A percentile compares a stretch with the other conserved stretches of the same genome.
Conservation (phyloP, 805 yeast species). For the Saccharomycopsis guyanensis region DNA sequence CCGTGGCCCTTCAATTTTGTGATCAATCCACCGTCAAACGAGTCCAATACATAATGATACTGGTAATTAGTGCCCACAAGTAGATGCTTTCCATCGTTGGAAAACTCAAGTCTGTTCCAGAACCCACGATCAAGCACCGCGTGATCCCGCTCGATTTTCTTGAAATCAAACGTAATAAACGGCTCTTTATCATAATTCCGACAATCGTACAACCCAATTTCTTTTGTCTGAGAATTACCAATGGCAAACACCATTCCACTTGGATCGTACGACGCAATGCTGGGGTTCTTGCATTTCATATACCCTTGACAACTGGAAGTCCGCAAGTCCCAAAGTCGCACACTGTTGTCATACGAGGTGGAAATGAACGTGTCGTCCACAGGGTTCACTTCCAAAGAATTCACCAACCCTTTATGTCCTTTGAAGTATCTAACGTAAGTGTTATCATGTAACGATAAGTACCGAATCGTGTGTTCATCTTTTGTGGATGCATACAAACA, state of each 20-base stretch:
- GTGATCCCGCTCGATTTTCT: constrained; percentile 21
- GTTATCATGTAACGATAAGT: constrained; percentile 68
- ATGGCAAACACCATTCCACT: constrained; percentile 76
- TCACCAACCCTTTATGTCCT: constrained; percentile 79
- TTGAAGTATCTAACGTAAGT: constrained; percentile 76
- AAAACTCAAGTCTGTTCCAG: constrained; percentile 69
- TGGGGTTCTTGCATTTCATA: constrained; percentile 46
- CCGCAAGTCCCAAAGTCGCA: constrained; percentile 82
- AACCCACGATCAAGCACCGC: constrained; percentile 17
- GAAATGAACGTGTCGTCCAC: constrained; percentile 55
- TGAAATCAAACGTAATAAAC: constrained; percentile 37
- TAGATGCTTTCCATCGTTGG: constrained; percentile 65
- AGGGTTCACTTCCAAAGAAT: constrained; percentile 66
- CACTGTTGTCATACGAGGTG: constrained; percentile 69
- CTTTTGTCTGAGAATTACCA: constrained; percentile 37
- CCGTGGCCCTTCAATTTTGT: constrained; percentile 41
- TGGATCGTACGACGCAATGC: constrained; percentile 70
- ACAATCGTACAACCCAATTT: constrained; percentile 54
- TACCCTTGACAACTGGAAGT: constrained; percentile 58
- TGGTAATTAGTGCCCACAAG: constrained; percentile 41
- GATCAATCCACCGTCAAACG: constrained; percentile 51
- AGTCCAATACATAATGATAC: constrained; percentile 57
- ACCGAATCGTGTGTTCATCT: constrained; percentile 67
- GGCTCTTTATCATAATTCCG: constrained; percentile 51
- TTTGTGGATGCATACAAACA: constrained; percentile 81